Conservation (phyloP, 164 flowering plant genomes). For the Vitis vinifera region DNA sequence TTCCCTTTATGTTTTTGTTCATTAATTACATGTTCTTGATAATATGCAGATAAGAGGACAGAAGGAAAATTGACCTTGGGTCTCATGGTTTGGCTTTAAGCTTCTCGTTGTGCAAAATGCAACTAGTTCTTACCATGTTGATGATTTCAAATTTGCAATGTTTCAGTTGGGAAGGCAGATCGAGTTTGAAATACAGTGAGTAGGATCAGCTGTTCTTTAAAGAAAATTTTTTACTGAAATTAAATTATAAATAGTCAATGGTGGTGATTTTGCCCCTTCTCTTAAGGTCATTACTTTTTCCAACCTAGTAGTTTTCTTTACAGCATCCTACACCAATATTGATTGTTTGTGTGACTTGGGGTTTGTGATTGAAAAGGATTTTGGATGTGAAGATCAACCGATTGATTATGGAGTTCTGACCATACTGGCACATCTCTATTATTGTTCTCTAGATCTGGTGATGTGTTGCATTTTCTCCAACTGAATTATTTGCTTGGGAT, state of each 20-base stretch:
- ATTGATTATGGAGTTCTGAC: conserved; percentile 15
- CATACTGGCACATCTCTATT: conserved; percentile 1
- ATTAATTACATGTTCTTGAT: neutral
- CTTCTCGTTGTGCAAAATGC: conserved; percentile 2
- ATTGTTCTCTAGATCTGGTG: neutral
- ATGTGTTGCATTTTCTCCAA: too few species aligned
- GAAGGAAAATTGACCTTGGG: conserved; percentile 1
- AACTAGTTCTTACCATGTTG: conserved; percentile 4
- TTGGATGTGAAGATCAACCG: neutral
- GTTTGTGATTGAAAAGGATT: conserved; percentile 7
- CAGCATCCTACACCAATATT: neutral
- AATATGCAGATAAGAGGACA: conserved; percentile 24
- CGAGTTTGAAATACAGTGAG: conserved; percentile 21
- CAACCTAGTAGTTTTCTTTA: neutral
- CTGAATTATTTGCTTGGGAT: too few species aligned
- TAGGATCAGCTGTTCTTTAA: conserved; percentile 10
- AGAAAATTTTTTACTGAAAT: conserved; percentile 5
- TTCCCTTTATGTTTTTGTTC: neutral
- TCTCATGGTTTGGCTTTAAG: conserved; percentile 8
- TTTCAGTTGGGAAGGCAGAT: conserved; percentile 11
- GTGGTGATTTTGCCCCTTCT: conserved; percentile 5
- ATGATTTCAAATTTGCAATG: conserved; percentile 3
- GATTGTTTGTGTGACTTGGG: conserved; percentile 9
- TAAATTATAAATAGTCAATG: conserved; percentile 18
- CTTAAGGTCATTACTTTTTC: neutral